phyloP scores from a whole-genome alignment of 495 filamentous ascomycete species.

The Rostrohypoxylon terebratum region DNA sequence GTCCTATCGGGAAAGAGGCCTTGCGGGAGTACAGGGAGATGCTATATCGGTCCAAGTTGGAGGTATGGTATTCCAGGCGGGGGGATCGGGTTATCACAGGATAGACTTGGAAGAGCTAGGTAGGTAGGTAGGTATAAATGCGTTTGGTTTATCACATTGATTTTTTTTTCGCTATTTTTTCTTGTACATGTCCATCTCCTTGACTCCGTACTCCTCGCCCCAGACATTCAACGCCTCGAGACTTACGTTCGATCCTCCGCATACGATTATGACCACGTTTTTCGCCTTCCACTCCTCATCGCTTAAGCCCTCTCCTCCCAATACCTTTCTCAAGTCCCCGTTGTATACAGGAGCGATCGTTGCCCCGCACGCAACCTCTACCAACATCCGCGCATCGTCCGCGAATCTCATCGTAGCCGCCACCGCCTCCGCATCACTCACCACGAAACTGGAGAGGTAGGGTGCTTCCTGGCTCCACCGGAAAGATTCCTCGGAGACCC shows the following conservation, averaged over 20 bases:
- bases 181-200: background rate
- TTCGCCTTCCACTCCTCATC: conserved; percentile 65
- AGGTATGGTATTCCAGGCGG: background rate
- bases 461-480: conserved; percentile 60
- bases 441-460: conserved; percentile 71
- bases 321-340: conserved; percentile 68
- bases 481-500: conserved; percentile 79
- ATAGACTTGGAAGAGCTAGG: no score
- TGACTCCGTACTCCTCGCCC: conserved; percentile 63
- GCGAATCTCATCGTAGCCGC: conserved; percentile 78
- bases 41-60: conserved; percentile 27
- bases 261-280: conserved; percentile 87
- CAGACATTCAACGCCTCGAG: conserved; percentile 74
- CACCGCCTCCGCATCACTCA: conserved; percentile 84
- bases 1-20: background rate
- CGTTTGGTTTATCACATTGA: background rate
- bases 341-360: conserved; percentile 76
- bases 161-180: background rate
- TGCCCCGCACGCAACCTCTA: conserved; percentile 88
- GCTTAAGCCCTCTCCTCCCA: conserved; percentile 67
- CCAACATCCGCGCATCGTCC: conserved; percentile 82
- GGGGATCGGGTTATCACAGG: no score
- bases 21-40: conserved; percentile 27
- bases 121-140: no score
- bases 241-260: conserved; percentile 83